A percentile compares a stretch with the other conserved stretches of the same genome.
phyloP scores from a whole-genome alignment of 2,329 filamentous ascomycete species.

The Metarhizium rileyi region DNA sequence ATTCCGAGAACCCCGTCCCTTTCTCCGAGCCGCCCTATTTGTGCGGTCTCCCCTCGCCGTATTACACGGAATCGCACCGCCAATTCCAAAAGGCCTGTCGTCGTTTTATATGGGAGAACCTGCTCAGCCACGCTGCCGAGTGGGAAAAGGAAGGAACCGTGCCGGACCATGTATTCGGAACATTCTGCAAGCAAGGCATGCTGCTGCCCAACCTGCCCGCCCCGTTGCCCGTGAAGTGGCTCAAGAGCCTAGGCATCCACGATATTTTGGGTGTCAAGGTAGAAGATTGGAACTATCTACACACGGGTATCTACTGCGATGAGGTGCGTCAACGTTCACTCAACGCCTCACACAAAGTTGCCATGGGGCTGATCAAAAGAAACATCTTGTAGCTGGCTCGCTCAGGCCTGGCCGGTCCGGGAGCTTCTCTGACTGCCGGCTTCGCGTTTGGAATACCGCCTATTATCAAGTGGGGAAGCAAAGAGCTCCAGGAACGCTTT shows the following conservation, averaged over 20 bases:
- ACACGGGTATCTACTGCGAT: slow-evolving; percentile 45
- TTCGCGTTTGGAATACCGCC: slow-evolving; percentile 61
- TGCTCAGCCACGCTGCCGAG: slow-evolving; percentile 48
- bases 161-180: slow-evolving; percentile 29
- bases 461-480: slow-evolving; percentile 49
- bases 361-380: slow-evolving; percentile 29
- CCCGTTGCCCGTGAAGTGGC: slow-evolving; percentile 53
- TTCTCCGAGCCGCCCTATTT: slow-evolving; percentile 69
- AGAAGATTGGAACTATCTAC: slow-evolving; percentile 45
- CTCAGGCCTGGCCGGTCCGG: slow-evolving; percentile 50
- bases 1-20: slow-evolving; percentile 27
- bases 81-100: slow-evolving; percentile 47
- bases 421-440: slow-evolving; percentile 57
- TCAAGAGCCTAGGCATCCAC: slow-evolving; percentile 31
- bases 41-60: slow-evolving; percentile 52
- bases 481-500: slow-evolving; percentile 37
- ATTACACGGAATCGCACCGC: slow-evolving; percentile 54
- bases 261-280: slow-evolving; percentile 31
- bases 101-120: slow-evolving; percentile 46
- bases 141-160: slow-evolving; percentile 52
- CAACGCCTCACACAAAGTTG: neutral
- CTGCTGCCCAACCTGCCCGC: slow-evolving; percentile 25
- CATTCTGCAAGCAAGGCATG: slow-evolving; percentile 29
- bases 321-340: slow-evolving; percentile 24
- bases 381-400: slow-evolving; percentile 45